A percentile compares a stretch with the other conserved stretches of the same genome.
Conservation (phyloP, 2,329 filamentous ascomycete species). For the Sporothrix schenckii region DNA sequence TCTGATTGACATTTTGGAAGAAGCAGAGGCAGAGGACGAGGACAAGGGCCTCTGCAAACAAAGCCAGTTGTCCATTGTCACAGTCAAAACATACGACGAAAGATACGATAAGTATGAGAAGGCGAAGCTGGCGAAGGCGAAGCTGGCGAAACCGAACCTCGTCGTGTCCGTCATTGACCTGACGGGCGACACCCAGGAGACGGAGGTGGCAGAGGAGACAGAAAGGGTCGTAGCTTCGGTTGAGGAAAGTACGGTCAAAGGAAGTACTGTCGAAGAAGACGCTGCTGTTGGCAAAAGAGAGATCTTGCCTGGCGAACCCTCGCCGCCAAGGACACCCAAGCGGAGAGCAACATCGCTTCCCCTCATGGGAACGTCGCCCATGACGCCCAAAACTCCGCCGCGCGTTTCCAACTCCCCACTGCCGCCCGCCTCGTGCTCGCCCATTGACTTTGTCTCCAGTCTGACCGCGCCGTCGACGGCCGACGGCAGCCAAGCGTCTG, state of each 20-base stretch:
- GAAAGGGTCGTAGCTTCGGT: too few relatives aligned
- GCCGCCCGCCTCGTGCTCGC: constrained; percentile 20
- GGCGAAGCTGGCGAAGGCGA: neutral
- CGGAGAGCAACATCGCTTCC: neutral
- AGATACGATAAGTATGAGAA: neutral
- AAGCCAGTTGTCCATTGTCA: constrained; percentile 23
- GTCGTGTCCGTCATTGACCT: constrained; percentile 28
- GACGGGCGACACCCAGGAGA: constrained; percentile 24
- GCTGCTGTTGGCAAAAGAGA: neutral
- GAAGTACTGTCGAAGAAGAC: too few relatives aligned
- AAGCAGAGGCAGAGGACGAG: neutral
- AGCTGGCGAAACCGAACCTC: too few relatives aligned
- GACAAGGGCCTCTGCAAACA: neutral
- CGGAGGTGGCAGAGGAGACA: neutral
- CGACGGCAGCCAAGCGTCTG: neutral
- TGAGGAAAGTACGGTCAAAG: too few relatives aligned
- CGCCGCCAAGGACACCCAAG: neutral
- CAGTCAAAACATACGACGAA: constrained; percentile 8
- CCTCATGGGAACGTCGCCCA: neutral
- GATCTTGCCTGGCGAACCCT: neutral
- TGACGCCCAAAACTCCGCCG: neutral
- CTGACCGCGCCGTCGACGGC: constrained; percentile 16
- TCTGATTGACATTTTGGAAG: constrained; percentile 1
- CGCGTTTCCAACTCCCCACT: neutral
- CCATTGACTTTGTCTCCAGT: constrained; percentile 20